Evolutionary conservation across 1,284 basidiomycete genomes (phyloP), one percentile per base, ranked within the genome.

Genomic region (Kalmanozyma brasiliensis): DNA sequence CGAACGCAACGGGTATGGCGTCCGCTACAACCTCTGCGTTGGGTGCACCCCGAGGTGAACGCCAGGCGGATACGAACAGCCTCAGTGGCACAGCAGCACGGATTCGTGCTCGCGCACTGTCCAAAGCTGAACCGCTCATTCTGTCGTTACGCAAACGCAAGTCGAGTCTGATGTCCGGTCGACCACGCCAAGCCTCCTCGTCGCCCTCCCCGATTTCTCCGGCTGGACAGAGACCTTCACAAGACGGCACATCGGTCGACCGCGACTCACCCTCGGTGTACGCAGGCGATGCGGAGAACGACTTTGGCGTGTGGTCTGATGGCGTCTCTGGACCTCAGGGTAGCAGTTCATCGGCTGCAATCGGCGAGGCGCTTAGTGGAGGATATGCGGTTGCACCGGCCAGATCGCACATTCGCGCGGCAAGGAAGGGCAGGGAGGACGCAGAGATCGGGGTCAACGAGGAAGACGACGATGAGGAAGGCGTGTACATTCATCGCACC

Each of bases 401-500:
- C 1, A 20, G 59, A 14, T 42, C 26, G 19, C 37, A 52, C 19
- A 19, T 61, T 5, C 7, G 43, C 5, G 16, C 30, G 5, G 32
- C 20, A n/a, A n/a, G n/a, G 2, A 49, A 55, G 8, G 22, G n/a
- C 14, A 41, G 23, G 7, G 41, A 56, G 19, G 10, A 20, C n/a
- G 67, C 26, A 13, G 66, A 59, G 23, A 42, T 2, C 4, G 52
- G 57, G 6, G 42, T 34, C 20, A 41, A 46, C 6, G 62, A 58
- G 8, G 59, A 57, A 4, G 60, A 45, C 0, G 61, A 49, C 13
- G 52, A 61, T 6, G 73, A 63, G 1, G 73, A 72, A 23, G 74
- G 74, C 8, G 74, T 77, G 2, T 77, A 77, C 22, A 73, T 75
- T 33, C 74, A 77, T 41, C 37, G 74, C 1, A 23, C 41, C 6